Evolutionary conservation across 192 early-diverging fungal genomes (phyloP).

Genomic region (Linnemannia zychae): DNA sequence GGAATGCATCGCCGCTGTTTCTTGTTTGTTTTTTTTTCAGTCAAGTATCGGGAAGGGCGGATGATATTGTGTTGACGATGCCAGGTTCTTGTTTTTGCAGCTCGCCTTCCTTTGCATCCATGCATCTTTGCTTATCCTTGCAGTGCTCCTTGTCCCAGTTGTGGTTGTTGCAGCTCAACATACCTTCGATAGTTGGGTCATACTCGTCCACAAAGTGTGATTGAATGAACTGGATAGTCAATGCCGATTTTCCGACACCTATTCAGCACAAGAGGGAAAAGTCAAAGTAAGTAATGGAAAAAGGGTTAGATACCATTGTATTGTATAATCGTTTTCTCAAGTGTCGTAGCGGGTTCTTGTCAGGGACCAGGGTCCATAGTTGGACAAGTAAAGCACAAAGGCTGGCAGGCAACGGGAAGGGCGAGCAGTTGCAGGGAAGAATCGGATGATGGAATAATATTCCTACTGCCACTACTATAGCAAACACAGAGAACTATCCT

Average conservation of each 20-base stretch:
- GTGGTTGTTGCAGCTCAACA: neutral
- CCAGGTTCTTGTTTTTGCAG: neutral
- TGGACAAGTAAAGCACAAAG: neutral
- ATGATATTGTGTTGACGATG: neutral
- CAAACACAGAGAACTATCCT: neutral
- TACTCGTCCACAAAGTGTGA: conserved; percentile 92
- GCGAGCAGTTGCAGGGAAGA: neutral
- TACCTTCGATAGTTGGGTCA: conserved; percentile 96
- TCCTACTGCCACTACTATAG: neutral
- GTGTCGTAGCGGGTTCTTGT: neutral
- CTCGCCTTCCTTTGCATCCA: neutral
- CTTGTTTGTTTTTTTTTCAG: neutral
- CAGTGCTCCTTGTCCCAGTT: neutral
- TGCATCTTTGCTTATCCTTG: neutral
- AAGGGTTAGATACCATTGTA: neutral
- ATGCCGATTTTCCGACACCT: conserved; percentile 85
- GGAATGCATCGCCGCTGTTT: neutral
- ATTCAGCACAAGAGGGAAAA: neutral
- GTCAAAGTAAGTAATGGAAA: neutral
- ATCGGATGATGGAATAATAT: conserved; percentile 3
- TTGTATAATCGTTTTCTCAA: neutral
- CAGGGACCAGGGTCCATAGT: conserved; percentile 3
- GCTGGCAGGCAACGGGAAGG: neutral
- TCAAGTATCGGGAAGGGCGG: neutral
- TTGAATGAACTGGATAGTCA: conserved; percentile 88